Evolutionary conservation across 495 filamentous ascomycete genomes (phyloP).

Genomic region (Lasiosphaeris hirsuta): DNA sequence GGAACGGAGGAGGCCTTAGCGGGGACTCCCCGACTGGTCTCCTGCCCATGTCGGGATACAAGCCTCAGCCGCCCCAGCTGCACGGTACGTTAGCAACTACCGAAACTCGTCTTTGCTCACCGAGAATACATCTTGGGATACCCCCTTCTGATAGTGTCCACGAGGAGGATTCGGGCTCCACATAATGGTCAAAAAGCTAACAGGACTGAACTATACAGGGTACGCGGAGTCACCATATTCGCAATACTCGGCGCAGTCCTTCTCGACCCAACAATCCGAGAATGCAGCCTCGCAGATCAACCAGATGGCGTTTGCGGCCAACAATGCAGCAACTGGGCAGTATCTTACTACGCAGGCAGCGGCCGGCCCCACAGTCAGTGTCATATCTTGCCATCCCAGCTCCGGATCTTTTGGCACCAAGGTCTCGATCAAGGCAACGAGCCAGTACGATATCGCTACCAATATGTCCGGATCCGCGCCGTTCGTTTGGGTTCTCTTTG

Average conservation of each 20-base stretch:
- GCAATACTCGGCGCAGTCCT: conserved; percentile 41
- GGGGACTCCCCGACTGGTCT: conserved; percentile 50
- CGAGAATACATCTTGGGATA: neutral
- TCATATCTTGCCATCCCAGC: conserved; percentile 65
- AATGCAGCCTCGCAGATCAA: conserved; percentile 49
- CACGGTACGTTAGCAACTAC: conserved; percentile 38
- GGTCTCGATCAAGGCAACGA: conserved; percentile 68
- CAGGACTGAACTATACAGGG: conserved; percentile 29
- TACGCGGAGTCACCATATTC: conserved; percentile 50
- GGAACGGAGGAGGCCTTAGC: conserved; percentile 46
- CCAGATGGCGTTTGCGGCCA: conserved; percentile 53
- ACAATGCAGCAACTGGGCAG: conserved; percentile 47
- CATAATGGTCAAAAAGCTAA: neutral
- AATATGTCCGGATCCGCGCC: conserved; percentile 54
- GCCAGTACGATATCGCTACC: conserved; percentile 58
- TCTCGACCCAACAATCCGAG: conserved; percentile 38
- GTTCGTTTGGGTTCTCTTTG: conserved; percentile 69
- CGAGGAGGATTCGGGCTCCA: neutral
- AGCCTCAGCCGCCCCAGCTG: conserved; percentile 44
- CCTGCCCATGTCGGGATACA: conserved; percentile 47
- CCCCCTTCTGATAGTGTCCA: neutral
- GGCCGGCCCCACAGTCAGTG: conserved; percentile 42
- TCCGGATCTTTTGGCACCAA: conserved; percentile 65
- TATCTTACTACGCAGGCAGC: conserved; percentile 45
- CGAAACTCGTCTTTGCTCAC: neutral